phyloP scores from a whole-genome alignment of 75 land plant species.

The Chamaecyparis obtusa region DNA sequence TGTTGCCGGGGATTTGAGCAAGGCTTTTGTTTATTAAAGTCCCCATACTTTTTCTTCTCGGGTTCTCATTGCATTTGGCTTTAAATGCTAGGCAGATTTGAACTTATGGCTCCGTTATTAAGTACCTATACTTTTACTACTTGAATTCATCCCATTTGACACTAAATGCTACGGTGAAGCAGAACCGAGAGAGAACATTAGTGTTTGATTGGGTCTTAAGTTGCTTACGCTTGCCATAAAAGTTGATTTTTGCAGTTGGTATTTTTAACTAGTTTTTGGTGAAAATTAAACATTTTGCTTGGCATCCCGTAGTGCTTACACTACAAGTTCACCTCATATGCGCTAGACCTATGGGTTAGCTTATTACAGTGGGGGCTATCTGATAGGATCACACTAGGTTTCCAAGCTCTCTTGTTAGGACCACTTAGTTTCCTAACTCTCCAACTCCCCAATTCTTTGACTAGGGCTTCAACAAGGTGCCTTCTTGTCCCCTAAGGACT shows the following conservation, averaged over 20 bases:
- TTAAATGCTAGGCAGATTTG: neutral
- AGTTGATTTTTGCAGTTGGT: neutral
- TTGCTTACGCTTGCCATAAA: neutral
- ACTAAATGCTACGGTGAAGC: no score
- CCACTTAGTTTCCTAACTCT: no score
- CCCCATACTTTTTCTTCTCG: neutral
- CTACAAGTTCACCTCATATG: neutral
- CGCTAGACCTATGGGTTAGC: neutral
- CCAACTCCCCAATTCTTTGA: no score
- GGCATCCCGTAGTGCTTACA: neutral
- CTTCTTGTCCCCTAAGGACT: no score
- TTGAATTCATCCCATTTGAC: no score
- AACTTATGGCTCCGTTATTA: neutral
- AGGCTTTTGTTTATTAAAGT: no score
- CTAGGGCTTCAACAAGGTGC: no score
- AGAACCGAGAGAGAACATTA: no score
- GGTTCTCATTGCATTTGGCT: neutral
- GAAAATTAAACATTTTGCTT: neutral
- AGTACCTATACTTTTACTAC: no score
- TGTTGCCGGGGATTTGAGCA: neutral
- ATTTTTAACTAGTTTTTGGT: neutral
- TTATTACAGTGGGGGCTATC: neutral
- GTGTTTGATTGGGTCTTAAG: neutral
- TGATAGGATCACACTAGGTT: no score
- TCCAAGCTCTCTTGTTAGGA: no score